A percentile compares a stretch with the other conserved stretches of the same genome.
Evolutionary conservation across 805 yeast genomes (phyloP).

Genomic region (Saccharomycopsis schoenii): DNA sequence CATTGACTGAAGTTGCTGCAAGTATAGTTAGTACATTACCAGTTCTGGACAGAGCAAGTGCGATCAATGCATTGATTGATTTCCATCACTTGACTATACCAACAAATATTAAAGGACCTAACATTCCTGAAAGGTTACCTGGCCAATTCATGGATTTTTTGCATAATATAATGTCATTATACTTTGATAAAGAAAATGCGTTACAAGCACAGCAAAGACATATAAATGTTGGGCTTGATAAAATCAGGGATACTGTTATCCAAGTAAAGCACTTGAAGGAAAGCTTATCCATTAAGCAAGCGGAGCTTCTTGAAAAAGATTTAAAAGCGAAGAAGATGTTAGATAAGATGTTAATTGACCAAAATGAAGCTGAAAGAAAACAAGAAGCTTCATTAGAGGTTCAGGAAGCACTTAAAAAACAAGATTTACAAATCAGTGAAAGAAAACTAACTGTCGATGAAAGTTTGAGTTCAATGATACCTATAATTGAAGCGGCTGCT

Average conservation of each 20-base stretch:
- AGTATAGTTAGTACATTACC: constrained; percentile 38
- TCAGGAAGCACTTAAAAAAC: constrained; percentile 55
- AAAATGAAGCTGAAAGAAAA: constrained; percentile 86
- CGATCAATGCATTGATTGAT: constrained; percentile 36
- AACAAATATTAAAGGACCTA: constrained; percentile 13
- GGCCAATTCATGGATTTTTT: constrained; percentile 46
- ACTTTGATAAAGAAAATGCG: constrained; percentile 32
- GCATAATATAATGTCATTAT: constrained; percentile 34
- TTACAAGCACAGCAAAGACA: constrained; percentile 64
- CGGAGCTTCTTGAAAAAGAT: constrained; percentile 44
- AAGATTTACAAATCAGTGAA: constrained; percentile 48
- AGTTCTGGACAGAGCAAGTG: constrained; percentile 40
- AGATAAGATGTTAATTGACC: constrained; percentile 68
- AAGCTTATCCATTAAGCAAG: constrained; percentile 44
- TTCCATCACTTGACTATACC: constrained; percentile 32
- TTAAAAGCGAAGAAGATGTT: constrained; percentile 62
- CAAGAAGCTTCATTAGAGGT: constrained; percentile 77
- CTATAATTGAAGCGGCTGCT: constrained; percentile 49
- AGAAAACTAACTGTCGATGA: constrained; percentile 45
- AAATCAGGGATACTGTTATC: constrained; percentile 65
- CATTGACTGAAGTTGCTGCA: constrained; percentile 42
- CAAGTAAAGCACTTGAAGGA: constrained; percentile 53
- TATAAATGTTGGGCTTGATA: constrained; percentile 62
- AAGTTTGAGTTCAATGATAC: constrained; percentile 72
- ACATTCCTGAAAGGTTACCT: constrained; percentile 32